Conservation (phyloP, 495 filamentous ascomycete genomes). For the Penicillium crystallinum region DNA sequence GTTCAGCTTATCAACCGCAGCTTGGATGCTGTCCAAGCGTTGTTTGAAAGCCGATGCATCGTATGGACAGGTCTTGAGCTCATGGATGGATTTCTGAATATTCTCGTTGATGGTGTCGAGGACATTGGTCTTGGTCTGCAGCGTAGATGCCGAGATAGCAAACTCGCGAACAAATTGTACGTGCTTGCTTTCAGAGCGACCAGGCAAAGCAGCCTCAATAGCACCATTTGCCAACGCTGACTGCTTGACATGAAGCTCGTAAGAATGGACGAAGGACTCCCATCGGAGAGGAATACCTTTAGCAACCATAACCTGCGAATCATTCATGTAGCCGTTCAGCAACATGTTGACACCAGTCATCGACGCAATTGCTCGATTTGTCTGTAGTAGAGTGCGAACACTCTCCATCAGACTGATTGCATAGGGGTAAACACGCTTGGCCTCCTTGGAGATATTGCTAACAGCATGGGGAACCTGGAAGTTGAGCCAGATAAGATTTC, state of each 20-base stretch:
- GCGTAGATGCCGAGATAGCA: conserved; percentile 70
- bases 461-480: conserved; percentile 89
- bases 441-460: conserved; percentile 93
- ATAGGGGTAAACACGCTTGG: conserved; percentile 93
- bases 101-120: conserved; percentile 74
- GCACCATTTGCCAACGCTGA: conserved; percentile 52
- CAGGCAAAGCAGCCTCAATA: conserved; percentile 51
- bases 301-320: conserved; percentile 70
- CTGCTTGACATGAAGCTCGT: conserved; percentile 83
- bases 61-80: conserved; percentile 84
- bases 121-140: conserved; percentile 79
- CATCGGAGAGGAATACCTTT: conserved; percentile 88
- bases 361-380: conserved; percentile 68
- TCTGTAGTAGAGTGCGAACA: conserved; percentile 83
- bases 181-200: conserved; percentile 79
- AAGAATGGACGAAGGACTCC: conserved; percentile 96
- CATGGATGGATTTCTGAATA: conserved; percentile 73
- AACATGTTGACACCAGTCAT: conserved; percentile 84
- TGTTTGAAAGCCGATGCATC: conserved; percentile 67
- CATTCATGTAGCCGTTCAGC: conserved; percentile 83
- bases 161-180: conserved; percentile 95
- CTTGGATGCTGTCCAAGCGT: conserved; percentile 79
- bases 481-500: conserved; percentile 89
- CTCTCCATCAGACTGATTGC: conserved; percentile 98
- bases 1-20: conserved; percentile 88